These are phyloP conservation scores for Emydomyces testavorans DNA, from an alignment of 2,329 filamentous ascomycete genomes.

Conservation along the genomic window DNA sequence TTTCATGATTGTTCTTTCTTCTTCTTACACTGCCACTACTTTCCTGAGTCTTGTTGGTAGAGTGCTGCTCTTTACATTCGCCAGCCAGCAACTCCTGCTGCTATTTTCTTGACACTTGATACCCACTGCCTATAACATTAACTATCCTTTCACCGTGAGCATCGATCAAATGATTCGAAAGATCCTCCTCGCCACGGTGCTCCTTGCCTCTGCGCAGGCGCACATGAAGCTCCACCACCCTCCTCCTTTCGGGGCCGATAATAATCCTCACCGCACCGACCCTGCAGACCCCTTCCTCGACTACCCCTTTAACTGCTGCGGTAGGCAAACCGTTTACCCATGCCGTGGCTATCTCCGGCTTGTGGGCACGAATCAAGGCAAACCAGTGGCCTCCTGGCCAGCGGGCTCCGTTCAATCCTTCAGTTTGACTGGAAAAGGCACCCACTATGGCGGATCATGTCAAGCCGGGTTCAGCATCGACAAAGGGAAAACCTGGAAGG, in stretches of 20 bases:
- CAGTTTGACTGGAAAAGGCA: slow-evolving; percentile 25
- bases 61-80: too few relatives aligned
- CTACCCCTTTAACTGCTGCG: slow-evolving; percentile 39
- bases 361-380: slow-evolving; percentile 35
- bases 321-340: slow-evolving; percentile 25
- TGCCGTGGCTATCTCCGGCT: slow-evolving; percentile 37
- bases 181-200: neutral
- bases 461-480: slow-evolving; percentile 38
- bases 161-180: too few relatives aligned
- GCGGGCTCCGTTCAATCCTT: slow-evolving; percentile 35
- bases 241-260: slow-evolving; percentile 34
- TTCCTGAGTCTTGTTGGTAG: too few relatives aligned
- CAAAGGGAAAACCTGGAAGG: slow-evolving; percentile 35
- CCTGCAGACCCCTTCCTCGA: slow-evolving; percentile 29
- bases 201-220: slow-evolving; percentile 15
- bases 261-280: slow-evolving; percentile 35
- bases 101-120: too few relatives aligned
- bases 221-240: slow-evolving; percentile 38
- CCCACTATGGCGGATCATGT: slow-evolving; percentile 39
- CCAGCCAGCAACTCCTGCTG: too few relatives aligned
- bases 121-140: too few relatives aligned
- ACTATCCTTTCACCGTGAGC: too few relatives aligned
- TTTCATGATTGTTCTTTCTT: too few relatives aligned
- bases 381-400: slow-evolving; percentile 35
- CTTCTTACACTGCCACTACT: too few relatives aligned